Base-by-base conservation (phyloP, 169 alveolate genomes). In the Eimeria nieschulzi region DNA sequence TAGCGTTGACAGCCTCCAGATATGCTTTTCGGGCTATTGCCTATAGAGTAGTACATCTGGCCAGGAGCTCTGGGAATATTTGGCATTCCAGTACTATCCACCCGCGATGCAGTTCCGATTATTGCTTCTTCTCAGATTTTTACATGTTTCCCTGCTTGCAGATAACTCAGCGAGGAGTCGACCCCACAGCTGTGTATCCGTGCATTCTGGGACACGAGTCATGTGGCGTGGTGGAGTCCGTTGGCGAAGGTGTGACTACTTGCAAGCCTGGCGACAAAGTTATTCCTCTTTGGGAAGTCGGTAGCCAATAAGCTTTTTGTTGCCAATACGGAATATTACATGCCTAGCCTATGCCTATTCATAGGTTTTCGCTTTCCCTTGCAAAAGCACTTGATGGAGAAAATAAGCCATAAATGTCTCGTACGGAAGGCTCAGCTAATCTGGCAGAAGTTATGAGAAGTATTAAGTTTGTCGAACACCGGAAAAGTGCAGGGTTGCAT, bases 161-260 rank as follows among this genome's bases (percentile, higher is more conserved):
- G 91, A 72, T 85, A 59, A 85, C 91, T 10, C 91, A 72, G 46
- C 93, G 95, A 61, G 97, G 97, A 12, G 96, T 91, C 46, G 97
- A 96, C 84, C 96, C 97, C 19, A 96, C 95, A 79, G 96, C 95
- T 5, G 75, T 75, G 9, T 95, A 92, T 95, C 97, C 97, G 0
- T 82, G 94, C 70, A 95, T 96, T 83, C 70, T 95, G 61, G 97
- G 97, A 12, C 97, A 96, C 87, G 97, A 96, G 94, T 96, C 96
- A 39, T 93, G 96, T n/a, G 97, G 96, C 23, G 84, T 94, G 83
- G 97, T 96, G 53, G 97, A 96, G 86, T 91, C 96, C 66, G 83
- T 96, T 53, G 97, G 97, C 53, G 97, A 96, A 84, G 97, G 96
- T 5, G 97, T 95, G n/a, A 94, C 96, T 68, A 94, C 97, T n/a